Base-by-base conservation (phyloP, 192 early-diverging fungal species). In the Fimicolochytrium jonesii region DNA sequence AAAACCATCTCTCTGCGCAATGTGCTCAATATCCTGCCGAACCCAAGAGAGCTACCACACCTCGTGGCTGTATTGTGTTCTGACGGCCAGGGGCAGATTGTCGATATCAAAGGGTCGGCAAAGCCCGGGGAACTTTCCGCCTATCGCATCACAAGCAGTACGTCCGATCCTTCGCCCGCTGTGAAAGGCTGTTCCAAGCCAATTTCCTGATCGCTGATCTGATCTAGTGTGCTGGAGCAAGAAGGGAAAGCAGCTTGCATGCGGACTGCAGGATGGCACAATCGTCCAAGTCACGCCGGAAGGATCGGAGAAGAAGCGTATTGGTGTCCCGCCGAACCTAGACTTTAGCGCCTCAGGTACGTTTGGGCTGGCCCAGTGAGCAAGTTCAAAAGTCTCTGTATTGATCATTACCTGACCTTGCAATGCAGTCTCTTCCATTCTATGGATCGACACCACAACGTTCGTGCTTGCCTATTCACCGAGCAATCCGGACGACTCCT, bases 161-260 rank as follows among this genome's bases (percentile, higher is more conserved):
- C n/a, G n/a, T n/a, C n/a, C n/a, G n/a, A n/a, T n/a, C n/a, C n/a
- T n/a, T n/a, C n/a, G n/a, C n/a, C n/a, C n/a, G n/a, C n/a, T n/a
- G n/a, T n/a, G n/a, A n/a, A n/a, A n/a, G n/a, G n/a, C n/a, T n/a
- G n/a, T n/a, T n/a, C n/a, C n/a, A n/a, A n/a, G n/a, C n/a, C n/a
- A n/a, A n/a, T n/a, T n/a, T n/a, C n/a, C n/a, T n/a, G n/a, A 11
- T 59, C 5, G 13, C 13, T 49, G 4, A 1, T 17, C 3, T 51
- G 11, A 1, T 36, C 9, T 18, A 66, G 65, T 93, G 22, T 87
- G 82, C 39, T 95, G 93, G 93, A 92, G 90, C 34, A 78, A 77
- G 31, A 95, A 95, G 63, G 93, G 93, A 63, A 93, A 92, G 61
- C 93, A 93, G 66, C 81, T 95, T 35, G 85, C 86, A 28, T 87